Percentiles rank a stretch among this genome's conserved stretches.
phyloP scores from a whole-genome alignment of 129 eudicot species.

The Oenanthe sinensis region DNA sequence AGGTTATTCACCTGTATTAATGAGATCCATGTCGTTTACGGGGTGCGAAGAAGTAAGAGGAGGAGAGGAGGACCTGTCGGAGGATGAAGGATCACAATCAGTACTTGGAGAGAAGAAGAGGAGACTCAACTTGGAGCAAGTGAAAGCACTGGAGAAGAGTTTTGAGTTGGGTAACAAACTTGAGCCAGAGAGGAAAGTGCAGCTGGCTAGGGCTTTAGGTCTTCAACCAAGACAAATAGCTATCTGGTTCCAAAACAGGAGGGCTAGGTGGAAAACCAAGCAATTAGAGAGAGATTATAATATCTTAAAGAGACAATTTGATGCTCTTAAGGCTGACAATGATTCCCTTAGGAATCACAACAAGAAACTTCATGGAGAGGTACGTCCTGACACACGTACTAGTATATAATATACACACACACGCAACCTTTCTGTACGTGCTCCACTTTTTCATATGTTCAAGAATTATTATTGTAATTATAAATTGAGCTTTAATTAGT shows the following conservation, averaged over 20 bases:
- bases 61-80: constrained; percentile 53
- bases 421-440: background rate
- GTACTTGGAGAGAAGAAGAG: constrained; percentile 78
- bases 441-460: background rate
- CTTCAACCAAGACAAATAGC: constrained; percentile 87
- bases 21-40: constrained; percentile 86
- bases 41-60: constrained; percentile 51
- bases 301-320: constrained; percentile 66
- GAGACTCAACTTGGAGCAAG: constrained; percentile 70
- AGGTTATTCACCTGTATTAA: constrained; percentile 38
- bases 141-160: constrained; percentile 78
- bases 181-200: constrained; percentile 75
- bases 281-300: constrained; percentile 76
- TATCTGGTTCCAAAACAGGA: constrained; percentile 86
- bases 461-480: no score
- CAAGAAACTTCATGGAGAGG: constrained; percentile 82
- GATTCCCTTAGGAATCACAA: constrained; percentile 60
- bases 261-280: constrained; percentile 92
- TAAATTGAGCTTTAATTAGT: background rate
- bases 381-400: constrained; percentile 1
- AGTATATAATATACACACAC: no score
- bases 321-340: constrained; percentile 70
- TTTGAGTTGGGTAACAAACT: constrained; percentile 72
- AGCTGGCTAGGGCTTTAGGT: constrained; percentile 74
- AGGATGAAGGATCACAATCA: constrained; percentile 65